These are phyloP conservation scores for Globisporangium orthogonon DNA, from an alignment of 352 stramenopile genomes.

Conservation along the genomic window DNA sequence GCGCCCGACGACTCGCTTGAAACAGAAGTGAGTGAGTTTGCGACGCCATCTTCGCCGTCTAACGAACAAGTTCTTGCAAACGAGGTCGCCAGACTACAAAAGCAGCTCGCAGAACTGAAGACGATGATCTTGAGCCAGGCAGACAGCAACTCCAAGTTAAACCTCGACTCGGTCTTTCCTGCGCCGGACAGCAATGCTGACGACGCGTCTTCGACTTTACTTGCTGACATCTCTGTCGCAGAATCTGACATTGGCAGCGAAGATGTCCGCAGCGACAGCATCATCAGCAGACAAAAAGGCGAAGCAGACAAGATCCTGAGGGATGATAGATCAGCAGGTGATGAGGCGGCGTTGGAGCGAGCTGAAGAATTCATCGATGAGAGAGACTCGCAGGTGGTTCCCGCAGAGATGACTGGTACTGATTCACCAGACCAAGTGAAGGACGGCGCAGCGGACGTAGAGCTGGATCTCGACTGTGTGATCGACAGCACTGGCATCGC, in stretches of 20 bases:
- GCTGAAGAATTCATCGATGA: background rate
- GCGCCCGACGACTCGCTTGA: background rate
- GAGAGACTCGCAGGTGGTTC: background rate
- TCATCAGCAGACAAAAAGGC: background rate
- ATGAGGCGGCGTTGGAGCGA: background rate
- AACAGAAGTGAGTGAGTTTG: background rate
- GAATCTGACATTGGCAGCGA: no score
- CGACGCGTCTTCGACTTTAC: background rate
- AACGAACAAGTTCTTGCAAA: slow-evolving; percentile 28
- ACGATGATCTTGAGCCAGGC: background rate
- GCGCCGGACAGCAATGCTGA: background rate
- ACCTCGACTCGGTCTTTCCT: background rate
- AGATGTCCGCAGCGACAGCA: no score
- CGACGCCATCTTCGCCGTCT: background rate
- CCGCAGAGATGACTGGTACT: background rate
- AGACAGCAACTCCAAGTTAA: background rate
- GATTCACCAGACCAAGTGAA: background rate
- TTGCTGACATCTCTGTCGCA: background rate
- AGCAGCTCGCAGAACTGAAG: slow-evolving; percentile 19
- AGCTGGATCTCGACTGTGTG: background rate
- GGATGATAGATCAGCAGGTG: background rate
- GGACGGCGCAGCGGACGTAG: background rate
- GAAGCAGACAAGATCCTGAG: background rate
- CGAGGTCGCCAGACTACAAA: slow-evolving; percentile 23
- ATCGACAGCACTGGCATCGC: no score